Conservation (phyloP, 75 land plant genomes). For the Isoetes taiwanensis region DNA sequence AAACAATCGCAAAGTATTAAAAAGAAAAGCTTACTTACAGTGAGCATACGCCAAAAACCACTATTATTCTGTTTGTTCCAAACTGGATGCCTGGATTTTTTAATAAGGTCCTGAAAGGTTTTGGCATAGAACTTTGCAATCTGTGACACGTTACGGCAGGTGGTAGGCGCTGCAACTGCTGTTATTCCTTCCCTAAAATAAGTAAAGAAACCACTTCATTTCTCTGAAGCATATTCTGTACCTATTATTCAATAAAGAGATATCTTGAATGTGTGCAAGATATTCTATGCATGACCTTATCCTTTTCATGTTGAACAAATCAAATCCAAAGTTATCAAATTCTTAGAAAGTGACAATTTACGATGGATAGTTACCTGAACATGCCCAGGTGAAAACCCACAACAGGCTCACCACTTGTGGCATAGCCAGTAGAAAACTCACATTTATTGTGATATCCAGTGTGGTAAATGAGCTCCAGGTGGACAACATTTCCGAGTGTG, state of each 20-base stretch:
- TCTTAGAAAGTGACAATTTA: too few relatives aligned
- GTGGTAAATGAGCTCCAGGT: constrained; percentile 51
- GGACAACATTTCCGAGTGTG: constrained; percentile 87
- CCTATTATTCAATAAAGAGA: too few relatives aligned
- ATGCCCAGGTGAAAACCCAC: constrained; percentile 94
- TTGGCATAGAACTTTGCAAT: constrained; percentile 63
- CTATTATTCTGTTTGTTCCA: constrained; percentile 79
- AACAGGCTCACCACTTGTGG: constrained; percentile 54
- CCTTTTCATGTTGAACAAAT: too few relatives aligned
- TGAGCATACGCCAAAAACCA: constrained; percentile 98
- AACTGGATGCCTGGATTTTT: constrained; percentile 49
- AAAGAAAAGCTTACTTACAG: constrained; percentile 34
- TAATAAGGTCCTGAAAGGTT: constrained; percentile 64
- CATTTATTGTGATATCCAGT: constrained; percentile 95
- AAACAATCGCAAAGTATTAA: background rate
- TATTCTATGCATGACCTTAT: too few relatives aligned
- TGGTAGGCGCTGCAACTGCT: constrained; percentile 69
- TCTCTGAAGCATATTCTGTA: too few relatives aligned
- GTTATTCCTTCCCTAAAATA: constrained; percentile 91
- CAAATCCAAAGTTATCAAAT: too few relatives aligned
- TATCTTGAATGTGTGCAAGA: too few relatives aligned
- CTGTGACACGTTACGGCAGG: constrained; percentile 87
- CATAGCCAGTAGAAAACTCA: constrained; percentile 83
- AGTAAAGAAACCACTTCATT: too few relatives aligned
- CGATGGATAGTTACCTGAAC: constrained; percentile 90